These are phyloP conservation scores for Acanthamoeba sp. DNA, from an alignment of 208 protist genomes.

Conservation along the genomic window DNA sequence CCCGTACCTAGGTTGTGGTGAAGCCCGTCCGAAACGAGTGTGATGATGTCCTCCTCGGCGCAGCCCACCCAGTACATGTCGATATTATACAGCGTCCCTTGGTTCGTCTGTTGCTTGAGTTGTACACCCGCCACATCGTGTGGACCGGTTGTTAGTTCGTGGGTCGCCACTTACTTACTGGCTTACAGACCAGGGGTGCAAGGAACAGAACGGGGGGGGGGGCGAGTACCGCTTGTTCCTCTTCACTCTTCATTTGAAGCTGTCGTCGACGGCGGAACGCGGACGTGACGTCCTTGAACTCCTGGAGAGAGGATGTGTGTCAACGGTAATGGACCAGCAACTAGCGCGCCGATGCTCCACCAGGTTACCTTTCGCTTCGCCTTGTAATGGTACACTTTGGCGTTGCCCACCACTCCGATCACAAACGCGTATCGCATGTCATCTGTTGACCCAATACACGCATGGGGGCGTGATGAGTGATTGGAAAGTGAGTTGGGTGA, in stretches of 20 bases:
- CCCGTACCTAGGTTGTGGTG: conserved; percentile 43
- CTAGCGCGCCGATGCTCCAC: not conserved
- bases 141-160: too few species aligned
- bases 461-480: too few species aligned
- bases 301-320: not conserved
- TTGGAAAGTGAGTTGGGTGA: too few species aligned
- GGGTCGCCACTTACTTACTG: too few species aligned
- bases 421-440: conserved; percentile 53
- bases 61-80: conserved; percentile 66
- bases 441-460: not conserved
- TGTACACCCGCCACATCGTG: too few species aligned
- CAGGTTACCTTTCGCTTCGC: conserved; percentile 28
- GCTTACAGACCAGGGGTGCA: too few species aligned
- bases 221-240: not conserved
- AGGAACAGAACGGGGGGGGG: not conserved
- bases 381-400: conserved; percentile 66
- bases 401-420: conserved; percentile 36
- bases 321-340: not conserved
- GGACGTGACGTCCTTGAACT: conserved; percentile 49
- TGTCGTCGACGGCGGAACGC: not conserved
- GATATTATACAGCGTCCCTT: conserved; percentile 61
- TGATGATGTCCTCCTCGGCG: conserved; percentile 63
- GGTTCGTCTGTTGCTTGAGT: not conserved
- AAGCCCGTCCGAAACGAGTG: conserved; percentile 28
- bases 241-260: not conserved